A percentile compares a stretch with the other conserved stretches of the same genome.
These are phyloP conservation scores for Penicillium arizonense DNA, from an alignment of 495 filamentous ascomycete species.

Conservation along the genomic window DNA sequence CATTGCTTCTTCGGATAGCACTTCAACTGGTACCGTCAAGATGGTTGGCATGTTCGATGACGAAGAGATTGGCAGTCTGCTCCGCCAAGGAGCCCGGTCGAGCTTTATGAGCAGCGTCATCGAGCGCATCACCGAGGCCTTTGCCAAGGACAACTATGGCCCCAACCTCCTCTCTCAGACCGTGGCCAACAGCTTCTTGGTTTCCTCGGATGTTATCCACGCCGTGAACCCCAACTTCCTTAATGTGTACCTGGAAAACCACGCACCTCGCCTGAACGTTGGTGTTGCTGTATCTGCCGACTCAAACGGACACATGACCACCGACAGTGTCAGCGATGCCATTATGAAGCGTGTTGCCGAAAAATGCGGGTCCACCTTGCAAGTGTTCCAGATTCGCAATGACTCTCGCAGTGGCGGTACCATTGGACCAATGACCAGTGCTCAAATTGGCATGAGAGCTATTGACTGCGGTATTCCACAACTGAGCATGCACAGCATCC, in stretches of 20 bases:
- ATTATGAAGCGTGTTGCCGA: conserved; percentile 74
- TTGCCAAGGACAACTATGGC: conserved; percentile 51
- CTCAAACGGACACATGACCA: conserved; percentile 90
- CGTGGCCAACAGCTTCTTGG: conserved; percentile 88
- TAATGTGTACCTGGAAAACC: conserved; percentile 74
- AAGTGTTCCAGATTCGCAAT: conserved; percentile 94
- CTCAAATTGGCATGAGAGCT: conserved; percentile 76
- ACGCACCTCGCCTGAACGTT: conserved; percentile 85
- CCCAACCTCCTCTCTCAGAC: conserved; percentile 76
- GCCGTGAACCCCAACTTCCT: conserved; percentile 94
- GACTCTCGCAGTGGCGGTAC: conserved; percentile 86
- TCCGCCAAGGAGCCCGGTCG: conserved; percentile 84
- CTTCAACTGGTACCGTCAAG: conserved; percentile 63
- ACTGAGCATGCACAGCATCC: conserved; percentile 91
- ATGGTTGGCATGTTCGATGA: conserved; percentile 91
- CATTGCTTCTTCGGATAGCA: conserved; percentile 58
- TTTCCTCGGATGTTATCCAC: conserved; percentile 92
- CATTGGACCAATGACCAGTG: conserved; percentile 88
- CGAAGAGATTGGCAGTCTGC: conserved; percentile 88
- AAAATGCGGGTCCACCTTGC: conserved; percentile 64
- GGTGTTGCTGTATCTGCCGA: conserved; percentile 85
- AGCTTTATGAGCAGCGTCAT: conserved; percentile 82
- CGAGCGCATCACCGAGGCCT: conserved; percentile 74
- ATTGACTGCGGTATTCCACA: conserved; percentile 92
- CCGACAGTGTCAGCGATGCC: conserved; percentile 75